Conservation (phyloP, 345 rosid genomes). For the Salix udensis region DNA sequence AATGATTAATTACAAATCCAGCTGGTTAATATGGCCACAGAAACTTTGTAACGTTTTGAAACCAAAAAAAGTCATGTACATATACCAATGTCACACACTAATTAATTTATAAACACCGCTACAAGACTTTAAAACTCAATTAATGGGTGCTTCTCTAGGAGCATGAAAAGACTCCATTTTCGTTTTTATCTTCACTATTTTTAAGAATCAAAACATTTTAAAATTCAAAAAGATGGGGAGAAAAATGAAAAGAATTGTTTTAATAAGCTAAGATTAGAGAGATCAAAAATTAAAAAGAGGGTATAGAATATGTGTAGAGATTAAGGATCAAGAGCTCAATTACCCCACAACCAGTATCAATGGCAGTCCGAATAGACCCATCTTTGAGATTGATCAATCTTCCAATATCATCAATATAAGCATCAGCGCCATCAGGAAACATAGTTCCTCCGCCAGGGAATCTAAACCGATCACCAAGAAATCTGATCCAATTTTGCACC, state of each 20-base stretch:
- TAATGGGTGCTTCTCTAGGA: too few relatives aligned
- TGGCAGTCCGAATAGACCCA: constrained; percentile 31
- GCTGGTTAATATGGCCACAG: not conserved
- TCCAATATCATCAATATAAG: constrained; percentile 36
- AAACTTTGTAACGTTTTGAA: too few relatives aligned
- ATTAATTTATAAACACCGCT: too few relatives aligned
- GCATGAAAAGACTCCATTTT: too few relatives aligned
- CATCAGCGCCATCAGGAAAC: constrained; percentile 52
- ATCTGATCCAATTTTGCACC: constrained; percentile 52
- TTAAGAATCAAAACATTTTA: too few relatives aligned
- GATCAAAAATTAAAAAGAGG: not conserved
- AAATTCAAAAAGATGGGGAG: not conserved
- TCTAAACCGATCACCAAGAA: constrained; percentile 37
- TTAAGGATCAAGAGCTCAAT: not conserved
- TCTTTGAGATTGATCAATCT: constrained; percentile 24
- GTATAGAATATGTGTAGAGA: not conserved
- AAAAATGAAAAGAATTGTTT: not conserved
- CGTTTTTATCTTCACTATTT: too few relatives aligned
- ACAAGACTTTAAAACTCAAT: too few relatives aligned
- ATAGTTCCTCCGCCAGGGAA: constrained; percentile 59
- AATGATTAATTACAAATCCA: not conserved
- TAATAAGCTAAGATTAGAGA: not conserved
- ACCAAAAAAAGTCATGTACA: too few relatives aligned
- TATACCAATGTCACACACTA: too few relatives aligned
- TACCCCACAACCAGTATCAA: constrained; percentile 36